Conservation (phyloP, 495 filamentous ascomycete species). For the Gamarada debralockiae region DNA sequence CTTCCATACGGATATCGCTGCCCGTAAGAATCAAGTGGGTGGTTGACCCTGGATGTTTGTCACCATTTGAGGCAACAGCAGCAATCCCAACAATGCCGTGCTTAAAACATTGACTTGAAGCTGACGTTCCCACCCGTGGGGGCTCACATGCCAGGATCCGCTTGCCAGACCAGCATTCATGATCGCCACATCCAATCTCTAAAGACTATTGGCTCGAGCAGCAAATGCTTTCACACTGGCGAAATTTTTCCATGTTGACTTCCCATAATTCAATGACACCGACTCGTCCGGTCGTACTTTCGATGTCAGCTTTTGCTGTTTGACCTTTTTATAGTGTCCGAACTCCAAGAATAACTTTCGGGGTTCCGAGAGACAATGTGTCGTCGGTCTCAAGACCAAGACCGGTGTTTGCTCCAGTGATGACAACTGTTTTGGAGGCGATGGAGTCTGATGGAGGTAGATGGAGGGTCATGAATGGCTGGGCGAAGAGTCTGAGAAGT, state of each 20-base stretch:
- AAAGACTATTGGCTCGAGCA: conserved; percentile 4
- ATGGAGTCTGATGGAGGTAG: too few species aligned
- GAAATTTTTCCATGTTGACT: conserved; percentile 42
- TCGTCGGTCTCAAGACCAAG: conserved; percentile 43
- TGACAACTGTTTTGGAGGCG: conserved; percentile 46
- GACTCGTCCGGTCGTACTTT: conserved; percentile 25
- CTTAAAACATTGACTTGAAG: conserved; percentile 19
- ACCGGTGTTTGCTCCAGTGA: conserved; percentile 51
- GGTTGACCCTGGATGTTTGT: too few species aligned
- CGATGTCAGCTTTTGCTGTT: conserved; percentile 35
- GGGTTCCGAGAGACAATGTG: conserved; percentile 55
- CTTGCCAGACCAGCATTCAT: conserved; percentile 15
- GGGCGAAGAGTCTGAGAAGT: too few species aligned
- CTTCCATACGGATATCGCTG: too few species aligned
- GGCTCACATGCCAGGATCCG: not conserved
- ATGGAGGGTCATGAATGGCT: too few species aligned
- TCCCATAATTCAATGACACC: conserved; percentile 48
- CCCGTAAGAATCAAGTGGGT: too few species aligned
- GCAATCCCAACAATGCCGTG: conserved; percentile 15
- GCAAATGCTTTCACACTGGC: conserved; percentile 19
- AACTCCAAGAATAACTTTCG: conserved; percentile 36
- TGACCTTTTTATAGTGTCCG: conserved; percentile 34
- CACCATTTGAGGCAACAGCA: conserved; percentile 18
- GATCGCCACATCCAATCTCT: conserved; percentile 16
- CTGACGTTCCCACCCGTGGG: conserved; percentile 12